Conservation (phyloP, 192 early-diverging fungal species). For the Coemansia sp. region DNA sequence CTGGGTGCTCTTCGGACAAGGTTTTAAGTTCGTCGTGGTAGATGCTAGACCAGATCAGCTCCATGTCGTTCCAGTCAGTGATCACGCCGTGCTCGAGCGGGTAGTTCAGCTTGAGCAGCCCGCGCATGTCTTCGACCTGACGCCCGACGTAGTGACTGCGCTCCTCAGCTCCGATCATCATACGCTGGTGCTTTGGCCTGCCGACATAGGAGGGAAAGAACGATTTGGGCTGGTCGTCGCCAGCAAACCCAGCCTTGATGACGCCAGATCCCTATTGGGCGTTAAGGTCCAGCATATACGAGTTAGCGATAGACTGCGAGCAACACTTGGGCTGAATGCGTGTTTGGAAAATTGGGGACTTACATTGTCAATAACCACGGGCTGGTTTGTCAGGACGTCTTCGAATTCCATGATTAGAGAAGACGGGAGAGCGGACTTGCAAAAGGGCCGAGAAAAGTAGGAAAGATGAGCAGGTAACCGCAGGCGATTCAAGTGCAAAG, state of each 20-base stretch:
- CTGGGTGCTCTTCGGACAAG: slow-evolving; percentile 96
- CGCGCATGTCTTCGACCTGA: slow-evolving; percentile 95
- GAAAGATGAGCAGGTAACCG: background rate
- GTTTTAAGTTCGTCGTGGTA: slow-evolving; percentile 98
- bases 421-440: background rate
- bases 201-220: slow-evolving; percentile 96
- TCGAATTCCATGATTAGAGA: slow-evolving; percentile 73
- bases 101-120: slow-evolving; percentile 92
- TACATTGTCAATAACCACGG: slow-evolving; percentile 99
- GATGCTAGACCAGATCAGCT: slow-evolving; percentile 96
- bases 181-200: slow-evolving; percentile 92
- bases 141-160: slow-evolving; percentile 94
- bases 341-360: slow-evolving; percentile 20
- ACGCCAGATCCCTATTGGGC: slow-evolving; percentile 89
- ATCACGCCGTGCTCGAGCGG: slow-evolving; percentile 98
- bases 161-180: slow-evolving; percentile 98
- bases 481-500: background rate
- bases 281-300: background rate
- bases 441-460: background rate
- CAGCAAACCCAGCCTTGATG: slow-evolving; percentile 99
- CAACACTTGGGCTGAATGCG: background rate
- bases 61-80: slow-evolving; percentile 99
- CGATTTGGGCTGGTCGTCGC: slow-evolving; percentile 95
- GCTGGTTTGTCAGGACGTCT: slow-evolving; percentile 96
- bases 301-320: background rate